Evolutionary conservation across 768 basidiomycete genomes (phyloP), one percentile per base, ranked within the genome.

Genomic region (Tulasnella sp.): DNA sequence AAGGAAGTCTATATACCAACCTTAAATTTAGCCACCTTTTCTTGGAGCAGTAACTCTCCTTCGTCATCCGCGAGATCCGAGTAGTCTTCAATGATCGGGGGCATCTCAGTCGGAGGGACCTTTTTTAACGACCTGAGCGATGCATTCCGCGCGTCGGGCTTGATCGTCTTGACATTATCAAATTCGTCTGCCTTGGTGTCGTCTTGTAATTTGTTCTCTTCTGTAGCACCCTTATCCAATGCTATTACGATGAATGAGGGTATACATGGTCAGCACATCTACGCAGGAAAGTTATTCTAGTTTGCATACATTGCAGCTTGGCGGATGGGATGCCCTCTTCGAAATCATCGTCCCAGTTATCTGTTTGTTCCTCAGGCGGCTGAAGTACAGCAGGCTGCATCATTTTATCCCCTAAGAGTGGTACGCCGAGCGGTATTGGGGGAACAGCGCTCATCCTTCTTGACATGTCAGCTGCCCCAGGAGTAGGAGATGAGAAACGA

Each of bases 321-420:
- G 85, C 82, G 55, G 89, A 80, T 0, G 90, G 91, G 32, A 93
- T 92, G 1, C 86, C 91, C 64, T 90, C 91, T 68, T 93, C 91
- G 64, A 99, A 99, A 68, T 99, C 96, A 64, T 93, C 90, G 67
- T 99, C 96, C 96, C 96, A 99, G 64, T 93, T 95, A 69, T 96
- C 93, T 1, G 85, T 87, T 69, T 89, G 87, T 64, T 90, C 85
- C 73, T 93, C 87, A 17, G 85, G 86, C 23, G 80, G 78, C 61
- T 82, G 84, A 23, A 88, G 72, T 4, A 50, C 34, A 15, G 48
- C 38, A 4, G 52, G 51, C 24, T 53, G 51, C 59, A 27, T 29
- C 26, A 52, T 54, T 26, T 55, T 61, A 21, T 61, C 51, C 2
- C 27, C 44, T 38, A 61, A 24, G 8, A 61, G 26, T 19, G 50